Base-by-base conservation (phyloP, 495 filamentous ascomycete genomes). In the Talaromyces trachyspermus region DNA sequence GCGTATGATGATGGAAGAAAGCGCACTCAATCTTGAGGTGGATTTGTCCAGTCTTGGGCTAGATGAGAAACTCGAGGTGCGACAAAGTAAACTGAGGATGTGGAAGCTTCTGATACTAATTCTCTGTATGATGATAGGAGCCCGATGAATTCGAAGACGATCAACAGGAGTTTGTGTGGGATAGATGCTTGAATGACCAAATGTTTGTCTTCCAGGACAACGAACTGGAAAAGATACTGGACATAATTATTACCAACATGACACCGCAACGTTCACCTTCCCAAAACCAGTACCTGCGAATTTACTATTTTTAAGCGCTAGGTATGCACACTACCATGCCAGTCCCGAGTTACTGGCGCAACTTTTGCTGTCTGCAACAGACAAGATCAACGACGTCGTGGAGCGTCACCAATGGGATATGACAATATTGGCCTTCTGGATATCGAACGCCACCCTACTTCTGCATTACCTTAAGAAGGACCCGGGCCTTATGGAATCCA, bases 1-100 rank as follows among this genome's bases (percentile, higher is more conserved):
- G 46, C 82, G 92, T 15, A 97, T 99, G 94, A 96, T 99, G 91
- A 97, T 97, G 92, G 96, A 97, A 84, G 94, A 99, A 63, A 99
- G 92, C 60, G 90, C 94, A 9, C 84, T 94, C 48, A 95, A 99
- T 60, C 72, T 99, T 24, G 92, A 99, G 63, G 92, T 99, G 23
- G 92, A 99, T 59, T 64, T 99, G 37, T 92, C 92, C 3, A 97
- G 92, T 60, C 76, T 99, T 47, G 94, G 94, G 27, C 78, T 99
- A 52, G 92, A 99, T 57, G 92, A 99, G 63, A 85, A 91, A 55
- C 86, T 90, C 24, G 92, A 97, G 74, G 89, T 88, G n/a, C n/a
- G n/a, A n/a, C n/a, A n/a, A n/a, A n/a, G n/a, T n/a, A n/a, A n/a
- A n/a, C n/a, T n/a, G n/a, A n/a, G n/a, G n/a, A 65, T 64, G 79